Base-by-base conservation (phyloP, 371 early-diverging fungal species). In the Capillidium heterosporum region DNA sequence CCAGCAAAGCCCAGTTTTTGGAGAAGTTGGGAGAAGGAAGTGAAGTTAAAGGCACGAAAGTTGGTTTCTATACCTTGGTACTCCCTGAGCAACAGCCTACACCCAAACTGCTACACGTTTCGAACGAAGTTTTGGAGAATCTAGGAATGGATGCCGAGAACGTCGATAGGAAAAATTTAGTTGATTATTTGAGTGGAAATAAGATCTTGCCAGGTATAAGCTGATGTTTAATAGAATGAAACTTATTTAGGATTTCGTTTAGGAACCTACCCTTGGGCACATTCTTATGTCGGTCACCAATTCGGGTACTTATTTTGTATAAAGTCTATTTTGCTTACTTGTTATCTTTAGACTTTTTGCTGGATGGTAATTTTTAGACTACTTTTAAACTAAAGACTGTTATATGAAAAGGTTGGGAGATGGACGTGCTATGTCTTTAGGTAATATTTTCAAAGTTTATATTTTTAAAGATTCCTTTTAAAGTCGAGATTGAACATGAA, bases 261-360 rank as follows among this genome's bases (percentile, higher is more conserved):
- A 3, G 73, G 71, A 15, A 76, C 84, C 19, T 66, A 73, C 8
- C 88, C 91, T 0, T 91, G 89, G 87, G 75, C 91, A 1, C 76
- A 83, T 21, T 76, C 76, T 60, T 91, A 93, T 61, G 90, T 78
- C 29, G 94, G 93, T 0, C 88, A 90, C 64, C 91, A 93, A 67
- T 93, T 90, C 68, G 89, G 91, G 63, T 74, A 67, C 51, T 62
- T 61, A 63, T 61, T 17, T 32, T 32, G 56, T 11, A 55, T 31
- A 1, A 52, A 42, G 13, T 8, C 13, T 32, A 19, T 24, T 43
- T 31, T 48, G 11, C 23, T 32, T 7, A 47, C 32, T 50, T 23
- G 1, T 41, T 23, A 26, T 31, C 19, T 40, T 19, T 53, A 70
- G 72, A 8, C 63, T 62, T 29, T 82, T 70, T 64, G 80, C 77